Conservation (phyloP, 768 basidiomycete species). For the Lepiota brunneoincarnata region DNA sequence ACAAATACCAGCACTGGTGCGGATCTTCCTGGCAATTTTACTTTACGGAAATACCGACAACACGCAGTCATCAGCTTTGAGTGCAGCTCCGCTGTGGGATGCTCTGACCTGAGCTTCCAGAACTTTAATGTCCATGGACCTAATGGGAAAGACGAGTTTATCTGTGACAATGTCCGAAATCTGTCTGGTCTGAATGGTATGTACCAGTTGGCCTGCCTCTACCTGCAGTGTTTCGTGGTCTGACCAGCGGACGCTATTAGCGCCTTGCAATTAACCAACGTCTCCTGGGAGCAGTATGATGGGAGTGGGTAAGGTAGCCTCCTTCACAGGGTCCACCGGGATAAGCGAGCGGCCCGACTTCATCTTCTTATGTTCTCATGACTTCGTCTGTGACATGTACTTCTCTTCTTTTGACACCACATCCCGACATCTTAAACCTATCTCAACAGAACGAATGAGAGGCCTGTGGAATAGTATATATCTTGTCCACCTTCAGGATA, state of each 20-base stretch:
- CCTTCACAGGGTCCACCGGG: not conserved
- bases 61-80: conserved; percentile 44
- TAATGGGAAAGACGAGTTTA: conserved; percentile 30
- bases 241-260: conserved; percentile 11
- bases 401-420: conserved; percentile 9
- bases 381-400: conserved; percentile 5
- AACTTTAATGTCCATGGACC: conserved; percentile 39
- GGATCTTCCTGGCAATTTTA: not conserved
- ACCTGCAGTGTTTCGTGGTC: too few species aligned
- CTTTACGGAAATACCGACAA: not conserved
- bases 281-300: not conserved
- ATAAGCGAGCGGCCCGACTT: conserved; percentile 1
- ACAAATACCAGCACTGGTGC: conserved; percentile 33
- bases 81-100: conserved; percentile 48
- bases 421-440: not conserved
- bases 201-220: conserved; percentile 9
- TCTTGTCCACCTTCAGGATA: not conserved
- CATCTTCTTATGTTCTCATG: conserved; percentile 3
- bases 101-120: conserved; percentile 39
- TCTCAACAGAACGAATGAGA: not conserved
- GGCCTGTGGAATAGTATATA: not conserved
- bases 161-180: conserved; percentile 46
- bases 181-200: conserved; percentile 32
- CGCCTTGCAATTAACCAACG: conserved; percentile 19
- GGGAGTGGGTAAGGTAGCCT: not conserved